Base-by-base conservation (phyloP, 305 asterid species). In the Solanum hybrid region DNA sequence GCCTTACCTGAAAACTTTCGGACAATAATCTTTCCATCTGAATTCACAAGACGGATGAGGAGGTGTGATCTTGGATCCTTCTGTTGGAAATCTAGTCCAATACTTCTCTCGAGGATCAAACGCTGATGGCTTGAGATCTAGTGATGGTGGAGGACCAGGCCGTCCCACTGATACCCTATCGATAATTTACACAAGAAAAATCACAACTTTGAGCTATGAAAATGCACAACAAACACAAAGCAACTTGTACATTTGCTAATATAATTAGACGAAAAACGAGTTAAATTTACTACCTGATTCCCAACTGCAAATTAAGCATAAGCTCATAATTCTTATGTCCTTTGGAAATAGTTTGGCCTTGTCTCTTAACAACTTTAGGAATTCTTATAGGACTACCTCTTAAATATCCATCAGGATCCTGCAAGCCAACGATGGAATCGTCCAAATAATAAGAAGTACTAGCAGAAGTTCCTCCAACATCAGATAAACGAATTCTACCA, bases 11-110 rank as follows among this genome's bases (percentile, higher is more conserved):
- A 96, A 96, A 64, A 96, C 98, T 92, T 94, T 94, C 12, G 98
- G 98, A 86, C 98, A 96, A 84, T 96, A 96, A 85, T 95, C 98
- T 26, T 96, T 96, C 98, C 98, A 96, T 89, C 94, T 94, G 80
- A 96, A 96, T 72, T 96, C 98, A 81, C 95, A 93, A 1, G 98
- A 95, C 32, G 93, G 91, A 88, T 95, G 98, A 3, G 98, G 98
- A 11, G 98, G 98, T 13, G 98, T 95, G 80, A 37, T 90, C 85
- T 96, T 96, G 19, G 97, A 94, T 36, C 98, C 98, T 87, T 95
- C 98, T 0, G 97, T 45, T 17, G 98, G 98, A 84, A 96, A 96
- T 89, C 94, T 95, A 79, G 98, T 96, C 98, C 98, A 96, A 51
- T 73, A 94, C 40, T 96, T 96, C 91, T 95, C 98, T 89, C 93